Evolutionary conservation across 2,329 filamentous ascomycete species (phyloP), one percentile per base, ranked within the genome.

Genomic region (Paracorniculantispora psalliotae): DNA sequence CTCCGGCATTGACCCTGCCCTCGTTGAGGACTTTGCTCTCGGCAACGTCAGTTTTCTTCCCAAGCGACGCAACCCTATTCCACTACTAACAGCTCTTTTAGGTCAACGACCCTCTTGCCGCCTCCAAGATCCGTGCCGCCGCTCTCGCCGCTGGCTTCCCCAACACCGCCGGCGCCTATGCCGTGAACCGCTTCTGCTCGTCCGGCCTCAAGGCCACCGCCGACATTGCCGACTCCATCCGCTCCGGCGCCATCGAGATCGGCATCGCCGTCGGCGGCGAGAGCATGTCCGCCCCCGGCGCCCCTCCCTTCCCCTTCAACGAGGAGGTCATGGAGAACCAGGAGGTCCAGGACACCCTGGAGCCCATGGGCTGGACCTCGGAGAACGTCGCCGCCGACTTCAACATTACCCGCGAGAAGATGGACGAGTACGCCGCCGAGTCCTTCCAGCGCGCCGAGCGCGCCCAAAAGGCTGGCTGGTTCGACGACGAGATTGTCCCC

Each of bases 311-410:
- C 47, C 87, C 89, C 4, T 94, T 97, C 75, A 87, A 91, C 72
- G 85, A 88, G 64, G 86, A 88, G 63, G 85, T 97, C 61, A 77
- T 90, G 49, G 72, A 77, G 66, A 89, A 82, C 76, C 88, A 91
- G 71, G 91, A 97, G 71, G 84, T 91, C 0, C 75, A 75, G 49
- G 93, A 97, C 77, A 94, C 92, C 81, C 85, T 93, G 85, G 85
- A 92, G 81, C 90, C 93, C 65, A 99, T 99, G 94, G 94, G 94
- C 23, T 96, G 96, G 84, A 99, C 94, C 2, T 93, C 89, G 61
- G 94, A 99, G 80, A 97, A 97, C 71, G 92, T 99, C 28, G 91
- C 88, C 67, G 85, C 85, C 51, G 94, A 97, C 77, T 97, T 97
- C 74, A 84, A 88, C 70, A 87, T 99, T 71, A 77, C 84, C 2